These are phyloP conservation scores for Kwoniella newhampshirensis DNA, from an alignment of 768 basidiomycete species.

Conservation along the genomic window DNA sequence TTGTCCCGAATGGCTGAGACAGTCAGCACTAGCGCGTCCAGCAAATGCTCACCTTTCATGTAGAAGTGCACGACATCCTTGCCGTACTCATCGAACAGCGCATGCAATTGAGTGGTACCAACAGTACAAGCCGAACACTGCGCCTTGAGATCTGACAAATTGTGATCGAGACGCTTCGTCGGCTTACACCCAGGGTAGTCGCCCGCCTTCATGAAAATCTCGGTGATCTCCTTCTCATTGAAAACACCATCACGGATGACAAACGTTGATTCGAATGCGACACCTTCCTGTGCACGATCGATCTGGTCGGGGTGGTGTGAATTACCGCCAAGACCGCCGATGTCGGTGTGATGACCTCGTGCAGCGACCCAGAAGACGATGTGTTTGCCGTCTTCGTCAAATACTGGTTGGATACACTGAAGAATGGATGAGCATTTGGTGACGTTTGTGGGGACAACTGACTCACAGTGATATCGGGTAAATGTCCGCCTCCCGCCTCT, in stretches of 20 bases:
- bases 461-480: slow-evolving; percentile 80
- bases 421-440: background rate
- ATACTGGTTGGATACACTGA: slow-evolving; percentile 80
- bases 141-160: slow-evolving; percentile 41
- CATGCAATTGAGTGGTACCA: slow-evolving; percentile 30
- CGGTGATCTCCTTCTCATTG: slow-evolving; percentile 39
- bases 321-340: slow-evolving; percentile 56
- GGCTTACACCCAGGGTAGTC: slow-evolving; percentile 36
- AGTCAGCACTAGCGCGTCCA: background rate
- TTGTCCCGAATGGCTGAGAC: slow-evolving; percentile 66
- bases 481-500: slow-evolving; percentile 58
- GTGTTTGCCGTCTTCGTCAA: slow-evolving; percentile 57
- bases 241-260: slow-evolving; percentile 31
- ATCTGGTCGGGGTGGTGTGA: slow-evolving; percentile 30
- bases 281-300: slow-evolving; percentile 27
- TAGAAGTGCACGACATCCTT: slow-evolving; percentile 36
- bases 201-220: slow-evolving; percentile 38
- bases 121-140: slow-evolving; percentile 34
- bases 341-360: slow-evolving; percentile 84
- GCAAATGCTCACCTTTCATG: slow-evolving; percentile 20
- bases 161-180: slow-evolving; percentile 36
- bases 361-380: slow-evolving; percentile 72
- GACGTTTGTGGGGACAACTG: background rate
- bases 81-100: slow-evolving; percentile 41
- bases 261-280: slow-evolving; percentile 23